Evolutionary conservation across 108 stramenopile species (phyloP), one percentile per base, ranked within the genome.

Genomic region (Aurantiochytrium sp.): DNA sequence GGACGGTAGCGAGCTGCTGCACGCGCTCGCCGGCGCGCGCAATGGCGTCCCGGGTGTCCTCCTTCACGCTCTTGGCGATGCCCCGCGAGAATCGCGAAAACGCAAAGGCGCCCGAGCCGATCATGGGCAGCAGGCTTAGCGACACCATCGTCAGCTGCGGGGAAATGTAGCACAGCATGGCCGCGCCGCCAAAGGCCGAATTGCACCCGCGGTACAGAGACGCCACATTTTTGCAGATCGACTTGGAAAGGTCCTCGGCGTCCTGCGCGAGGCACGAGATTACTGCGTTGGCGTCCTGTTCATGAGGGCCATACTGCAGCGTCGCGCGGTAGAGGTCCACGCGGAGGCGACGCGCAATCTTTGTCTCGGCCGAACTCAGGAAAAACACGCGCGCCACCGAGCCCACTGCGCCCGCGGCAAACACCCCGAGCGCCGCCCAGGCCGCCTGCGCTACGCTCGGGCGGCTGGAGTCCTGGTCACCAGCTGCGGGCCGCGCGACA

Each of bases 101-200:
- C 39, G 45, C 73, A 41, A 81, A 48, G 0, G 73, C 73, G 24
- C 73, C 73, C 17, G 45, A 41, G 24, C 73, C 73, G 39, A 48
- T 48, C 45, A 48, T 48, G 21, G 73, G 73, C 42, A 81, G 45
- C 3, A 81, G 30, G 42, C 42, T 48, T 24, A 81, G 12, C n/a
- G 73, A 41, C 12, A 81, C 42, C 42, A 81, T 48, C 10, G 73
- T 81, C 73, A 81, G 73, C 39, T 81, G 39, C n/a, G 73, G 73
- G 24, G 73, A 81, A 48, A 81, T 81, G 45, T 48, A 48, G 3
- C 39, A 48, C 12, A 81, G 73, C 73, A 81, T 81, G n/a, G 73
- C 73, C 10, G 45, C 30, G 2, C 73, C 73, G 73, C 73, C 73
- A 2, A 81, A 48, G 21, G 73, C 73, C 21, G 73, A 81, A n/a